Base-by-base conservation (phyloP, 2,329 filamentous ascomycete genomes). In the Huntiella moniliformis region DNA sequence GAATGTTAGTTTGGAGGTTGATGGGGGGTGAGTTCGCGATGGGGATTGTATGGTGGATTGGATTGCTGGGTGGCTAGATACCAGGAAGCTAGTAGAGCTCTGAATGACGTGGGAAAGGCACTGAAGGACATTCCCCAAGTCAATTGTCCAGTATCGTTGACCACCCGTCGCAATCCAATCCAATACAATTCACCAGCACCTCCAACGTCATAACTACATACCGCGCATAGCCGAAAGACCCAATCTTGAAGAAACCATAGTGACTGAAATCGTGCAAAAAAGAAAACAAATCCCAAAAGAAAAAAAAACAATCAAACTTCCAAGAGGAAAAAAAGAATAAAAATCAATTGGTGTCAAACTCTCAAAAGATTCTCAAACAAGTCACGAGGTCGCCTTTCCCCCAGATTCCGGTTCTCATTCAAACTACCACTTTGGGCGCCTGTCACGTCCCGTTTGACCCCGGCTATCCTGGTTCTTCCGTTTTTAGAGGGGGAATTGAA, bases 191-290 rank as follows among this genome's bases (percentile, higher is more conserved):
- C 40, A 8, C 39, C 7, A 42, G 5, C 16, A 13, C 31, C 34
- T n/a, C 31, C 22, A 28, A 18, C 28, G n/a, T 31, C 22, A 42
- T 31, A 31, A 42, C 39, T 12, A 18, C 38, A 46, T 67, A 69
- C 71, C 67, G 60, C 71, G 70, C 59, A 74, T 61, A 59, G 71
- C 71, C 62, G 68, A 66, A 54, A 73, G 58, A 60, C 71, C 72
- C 56, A 73, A 65, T 63, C 71, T 63, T 56, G 71, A 68, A 56
- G 68, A 65, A 58, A 67, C 69, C 72, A 77, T 77, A 38, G 54
- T 61, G 56, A 53, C 53, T 47, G 50, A 42, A 44, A 13, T n/a
- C n/a, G n/a, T n/a, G n/a, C n/a, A 33, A 11, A 34, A 39, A 38
- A 45, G 17, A 10, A 34, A 6, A 47, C 15, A 42, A 16, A n/a